Conservation (phyloP, 345 rosid species). For the Bruguiera sexangula region DNA sequence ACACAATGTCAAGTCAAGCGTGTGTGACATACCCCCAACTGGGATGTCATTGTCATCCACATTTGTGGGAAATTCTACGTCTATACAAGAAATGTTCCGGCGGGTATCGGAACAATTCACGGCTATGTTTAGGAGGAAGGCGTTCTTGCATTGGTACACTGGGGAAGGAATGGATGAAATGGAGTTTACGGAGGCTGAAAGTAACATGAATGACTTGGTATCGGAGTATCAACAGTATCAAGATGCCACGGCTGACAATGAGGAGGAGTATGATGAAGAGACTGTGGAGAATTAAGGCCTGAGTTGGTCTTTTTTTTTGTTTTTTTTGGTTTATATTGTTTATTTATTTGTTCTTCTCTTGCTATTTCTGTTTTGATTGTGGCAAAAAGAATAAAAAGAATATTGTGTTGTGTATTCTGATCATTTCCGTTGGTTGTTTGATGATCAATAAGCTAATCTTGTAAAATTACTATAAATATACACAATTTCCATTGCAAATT, state of each 20-base stretch:
- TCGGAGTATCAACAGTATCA: constrained; percentile 90
- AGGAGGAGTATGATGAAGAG: constrained; percentile 59
- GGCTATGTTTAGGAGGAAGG: constrained; percentile 58
- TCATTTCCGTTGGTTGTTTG: not conserved
- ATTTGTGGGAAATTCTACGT: constrained; percentile 70
- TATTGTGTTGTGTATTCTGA: too few species aligned
- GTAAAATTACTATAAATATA: too few species aligned
- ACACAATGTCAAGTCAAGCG: constrained; percentile 70
- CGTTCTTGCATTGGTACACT: constrained; percentile 78
- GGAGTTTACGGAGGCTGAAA: constrained; percentile 93
- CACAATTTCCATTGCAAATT: too few species aligned
- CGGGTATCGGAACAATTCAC: constrained; percentile 60
- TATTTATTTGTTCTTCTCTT: not conserved
- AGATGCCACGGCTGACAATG: constrained; percentile 65
- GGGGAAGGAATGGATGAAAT: constrained; percentile 98
- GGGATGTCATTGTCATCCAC: constrained; percentile 77
- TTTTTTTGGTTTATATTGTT: not conserved
- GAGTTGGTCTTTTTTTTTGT: not conserved
- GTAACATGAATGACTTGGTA: constrained; percentile 89
- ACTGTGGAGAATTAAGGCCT: constrained; percentile 30
- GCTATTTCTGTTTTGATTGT: not conserved
- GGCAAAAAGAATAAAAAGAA: too few species aligned
- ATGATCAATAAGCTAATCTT: not conserved
- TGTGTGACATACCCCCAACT: constrained; percentile 71
- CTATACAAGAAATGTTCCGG: constrained; percentile 63